phyloP scores from a whole-genome alignment of 78 protist genomes.

The Polysphondylium violaceum region DNA sequence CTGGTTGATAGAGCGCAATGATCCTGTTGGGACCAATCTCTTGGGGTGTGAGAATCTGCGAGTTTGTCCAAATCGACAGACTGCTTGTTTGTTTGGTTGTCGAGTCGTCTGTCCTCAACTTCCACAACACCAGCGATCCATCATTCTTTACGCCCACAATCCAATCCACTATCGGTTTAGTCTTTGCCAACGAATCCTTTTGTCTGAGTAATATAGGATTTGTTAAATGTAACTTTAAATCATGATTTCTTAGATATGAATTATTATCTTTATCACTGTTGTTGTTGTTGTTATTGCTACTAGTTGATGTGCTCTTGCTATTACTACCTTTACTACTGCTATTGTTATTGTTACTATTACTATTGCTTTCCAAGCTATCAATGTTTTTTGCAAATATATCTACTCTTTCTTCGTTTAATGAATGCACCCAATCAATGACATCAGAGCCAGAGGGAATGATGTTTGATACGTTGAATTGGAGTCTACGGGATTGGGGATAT shows the following conservation, averaged over 20 bases:
- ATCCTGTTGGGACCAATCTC: constrained; percentile 72
- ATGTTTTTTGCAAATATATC: constrained; percentile 11
- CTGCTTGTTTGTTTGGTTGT: constrained; percentile 34
- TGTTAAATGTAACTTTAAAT: constrained; percentile 23
- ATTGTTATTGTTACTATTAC: not conserved
- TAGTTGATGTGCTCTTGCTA: not conserved
- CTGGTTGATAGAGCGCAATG: constrained; percentile 65
- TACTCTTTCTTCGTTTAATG: constrained; percentile 11
- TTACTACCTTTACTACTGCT: not conserved
- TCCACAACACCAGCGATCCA: constrained; percentile 62
- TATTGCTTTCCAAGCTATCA: not conserved
- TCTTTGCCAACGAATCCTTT: constrained; percentile 19
- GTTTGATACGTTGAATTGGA: constrained; percentile 69
- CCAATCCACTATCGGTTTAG: constrained; percentile 60
- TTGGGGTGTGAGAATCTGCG: constrained; percentile 52
- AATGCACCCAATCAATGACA: constrained; percentile 42
- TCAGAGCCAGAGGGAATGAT: constrained; percentile 56
- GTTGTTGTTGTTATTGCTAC: not conserved
- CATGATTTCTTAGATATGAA: constrained; percentile 8
- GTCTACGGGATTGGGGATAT: constrained; percentile 37
- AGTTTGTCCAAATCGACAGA: constrained; percentile 26
- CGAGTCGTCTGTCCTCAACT: constrained; percentile 48
- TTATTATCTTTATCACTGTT: not conserved
- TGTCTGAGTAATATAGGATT: constrained; percentile 45
- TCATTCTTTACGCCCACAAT: constrained; percentile 33